A percentile compares a stretch with the other conserved stretches of the same genome.
These are phyloP conservation scores for Aspergillus fumigatiaffinis DNA, from an alignment of 2,329 filamentous ascomycete genomes.

Conservation along the genomic window DNA sequence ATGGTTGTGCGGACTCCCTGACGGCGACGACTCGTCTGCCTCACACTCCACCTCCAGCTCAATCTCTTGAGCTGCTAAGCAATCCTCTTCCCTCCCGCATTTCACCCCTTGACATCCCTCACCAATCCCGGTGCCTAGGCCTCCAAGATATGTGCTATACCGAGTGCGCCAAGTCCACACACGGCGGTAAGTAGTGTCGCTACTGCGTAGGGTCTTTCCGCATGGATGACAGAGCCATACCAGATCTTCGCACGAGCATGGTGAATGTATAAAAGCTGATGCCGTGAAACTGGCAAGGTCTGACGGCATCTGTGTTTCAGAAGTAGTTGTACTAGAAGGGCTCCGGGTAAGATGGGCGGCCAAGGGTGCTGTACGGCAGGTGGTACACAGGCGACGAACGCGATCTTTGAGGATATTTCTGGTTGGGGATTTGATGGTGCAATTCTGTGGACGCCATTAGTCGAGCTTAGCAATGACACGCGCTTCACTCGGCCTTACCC, in stretches of 20 bases:
- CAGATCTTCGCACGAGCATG: slow-evolving; percentile 53
- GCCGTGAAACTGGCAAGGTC: slow-evolving; percentile 42
- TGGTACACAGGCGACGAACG: slow-evolving; percentile 74
- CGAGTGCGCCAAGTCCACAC: slow-evolving; percentile 89
- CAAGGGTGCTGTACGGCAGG: slow-evolving; percentile 70
- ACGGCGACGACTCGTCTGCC: slow-evolving; percentile 55
- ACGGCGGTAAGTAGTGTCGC: slow-evolving; percentile 56
- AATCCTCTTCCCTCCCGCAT: slow-evolving; percentile 74
- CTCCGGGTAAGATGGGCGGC: slow-evolving; percentile 23
- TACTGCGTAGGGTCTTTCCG: slow-evolving; percentile 61
- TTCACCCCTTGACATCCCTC: slow-evolving; percentile 84
- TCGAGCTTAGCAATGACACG: not conserved
- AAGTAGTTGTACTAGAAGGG: slow-evolving; percentile 31
- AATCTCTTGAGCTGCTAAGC: slow-evolving; percentile 70
- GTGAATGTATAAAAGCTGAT: slow-evolving; percentile 50
- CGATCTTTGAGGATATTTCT: slow-evolving; percentile 64
- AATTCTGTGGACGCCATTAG: slow-evolving; percentile 62
- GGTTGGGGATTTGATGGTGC: slow-evolving; percentile 76
- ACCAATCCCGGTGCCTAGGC: slow-evolving; percentile 80
- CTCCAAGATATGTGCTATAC: slow-evolving; percentile 73
- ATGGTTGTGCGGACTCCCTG: slow-evolving; percentile 25
- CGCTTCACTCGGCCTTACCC: slow-evolving; percentile 53
- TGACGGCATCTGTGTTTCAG: slow-evolving; percentile 3
- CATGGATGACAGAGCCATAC: slow-evolving; percentile 88
- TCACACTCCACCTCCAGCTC: slow-evolving; percentile 85